Evolutionary conservation across 495 filamentous ascomycete species (phyloP).

Genomic region (Lasiosphaeria hispida): DNA sequence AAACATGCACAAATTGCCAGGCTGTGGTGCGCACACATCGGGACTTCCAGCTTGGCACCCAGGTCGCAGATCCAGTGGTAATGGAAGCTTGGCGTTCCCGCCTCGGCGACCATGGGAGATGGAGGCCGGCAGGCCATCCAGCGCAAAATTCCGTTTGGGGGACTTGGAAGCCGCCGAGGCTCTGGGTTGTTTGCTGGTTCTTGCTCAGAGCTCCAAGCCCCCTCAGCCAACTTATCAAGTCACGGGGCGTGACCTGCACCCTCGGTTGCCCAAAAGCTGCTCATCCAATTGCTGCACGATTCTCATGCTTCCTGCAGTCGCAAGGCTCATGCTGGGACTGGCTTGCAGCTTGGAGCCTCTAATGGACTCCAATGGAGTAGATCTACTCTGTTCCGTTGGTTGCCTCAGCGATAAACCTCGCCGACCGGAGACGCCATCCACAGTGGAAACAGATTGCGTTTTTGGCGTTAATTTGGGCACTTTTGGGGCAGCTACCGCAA

Average conservation of each 20-base stretch:
- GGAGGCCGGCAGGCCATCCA: no score
- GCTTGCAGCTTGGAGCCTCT: not conserved
- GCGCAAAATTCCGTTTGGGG: no score
- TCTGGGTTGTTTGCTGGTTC: no score
- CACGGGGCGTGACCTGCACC: not conserved
- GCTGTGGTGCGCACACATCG: no score
- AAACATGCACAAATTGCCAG: no score
- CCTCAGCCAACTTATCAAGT: not conserved
- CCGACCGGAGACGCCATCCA: not conserved
- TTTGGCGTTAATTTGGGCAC: not conserved
- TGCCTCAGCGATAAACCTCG: not conserved
- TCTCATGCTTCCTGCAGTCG: not conserved
- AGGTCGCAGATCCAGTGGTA: no score
- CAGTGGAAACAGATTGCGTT: no score
- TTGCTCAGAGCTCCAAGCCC: not conserved
- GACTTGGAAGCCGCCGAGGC: no score
- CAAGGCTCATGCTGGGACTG: slow-evolving; percentile 1
- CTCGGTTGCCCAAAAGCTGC: not conserved
- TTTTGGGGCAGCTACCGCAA: not conserved
- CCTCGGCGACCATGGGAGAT: no score
- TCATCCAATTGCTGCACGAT: not conserved
- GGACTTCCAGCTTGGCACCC: no score
- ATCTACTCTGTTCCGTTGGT: not conserved
- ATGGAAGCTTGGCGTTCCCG: no score
- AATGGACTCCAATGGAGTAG: not conserved